A percentile compares a stretch with the other conserved stretches of the same genome.
Conservation (phyloP, 2,329 filamentous ascomycete species). For the Diaporthe citri region DNA sequence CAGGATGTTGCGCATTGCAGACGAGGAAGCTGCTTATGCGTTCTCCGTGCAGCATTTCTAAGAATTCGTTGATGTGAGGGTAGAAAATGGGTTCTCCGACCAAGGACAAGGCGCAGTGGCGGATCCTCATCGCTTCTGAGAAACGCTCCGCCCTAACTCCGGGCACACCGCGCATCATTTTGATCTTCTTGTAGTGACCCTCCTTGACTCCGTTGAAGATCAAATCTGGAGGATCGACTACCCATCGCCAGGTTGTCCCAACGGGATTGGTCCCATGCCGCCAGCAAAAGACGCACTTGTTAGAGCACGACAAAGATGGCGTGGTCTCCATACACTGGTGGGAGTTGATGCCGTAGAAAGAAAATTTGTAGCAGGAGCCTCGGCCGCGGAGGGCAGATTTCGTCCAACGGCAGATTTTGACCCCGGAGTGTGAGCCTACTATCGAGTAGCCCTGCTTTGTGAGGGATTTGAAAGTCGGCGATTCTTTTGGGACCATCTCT, state of each 20-base stretch:
- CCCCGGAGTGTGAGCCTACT: slow-evolving; percentile 93
- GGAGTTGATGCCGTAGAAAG: slow-evolving; percentile 95
- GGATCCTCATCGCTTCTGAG: slow-evolving; percentile 90
- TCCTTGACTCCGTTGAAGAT: slow-evolving; percentile 93
- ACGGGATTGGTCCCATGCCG: slow-evolving; percentile 97
- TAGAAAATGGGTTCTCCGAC: slow-evolving; percentile 99
- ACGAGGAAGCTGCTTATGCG: slow-evolving; percentile 95
- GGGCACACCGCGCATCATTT: slow-evolving; percentile 94
- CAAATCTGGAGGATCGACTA: slow-evolving; percentile 88
- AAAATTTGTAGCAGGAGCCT: slow-evolving; percentile 97
- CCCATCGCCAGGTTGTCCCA: slow-evolving; percentile 96
- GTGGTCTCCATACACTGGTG: slow-evolving; percentile 99
- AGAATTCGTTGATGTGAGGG: slow-evolving; percentile 94
- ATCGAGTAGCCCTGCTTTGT: slow-evolving; percentile 98
- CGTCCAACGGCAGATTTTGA: slow-evolving; percentile 99
- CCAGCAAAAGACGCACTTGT: slow-evolving; percentile 99
- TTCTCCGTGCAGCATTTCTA: slow-evolving; percentile 84
- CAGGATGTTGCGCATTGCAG: slow-evolving; percentile 96
- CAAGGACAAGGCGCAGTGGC: slow-evolving; percentile 91
- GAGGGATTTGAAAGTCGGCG: slow-evolving; percentile 87
- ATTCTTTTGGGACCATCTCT: slow-evolving; percentile 94
- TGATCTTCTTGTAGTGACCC: slow-evolving; percentile 97
- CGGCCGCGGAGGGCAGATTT: slow-evolving; percentile 95
- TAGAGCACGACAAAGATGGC: slow-evolving; percentile 93
- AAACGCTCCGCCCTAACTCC: slow-evolving; percentile 93